phyloP scores from a whole-genome alignment of 345 rosid species.

The Isatis tinctoria region DNA sequence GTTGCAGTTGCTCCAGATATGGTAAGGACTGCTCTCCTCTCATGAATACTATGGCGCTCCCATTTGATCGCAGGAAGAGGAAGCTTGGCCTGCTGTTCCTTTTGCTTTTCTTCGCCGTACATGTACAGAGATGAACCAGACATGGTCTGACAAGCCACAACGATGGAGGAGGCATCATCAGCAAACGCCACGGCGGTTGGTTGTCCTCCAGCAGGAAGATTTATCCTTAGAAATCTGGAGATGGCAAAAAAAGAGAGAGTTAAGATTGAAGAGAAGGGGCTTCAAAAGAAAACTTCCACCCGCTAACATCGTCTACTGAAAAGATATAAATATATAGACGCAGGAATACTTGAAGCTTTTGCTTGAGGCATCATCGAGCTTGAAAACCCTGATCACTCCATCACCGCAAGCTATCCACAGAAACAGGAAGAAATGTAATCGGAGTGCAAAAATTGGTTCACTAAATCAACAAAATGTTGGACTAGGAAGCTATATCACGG shows the following conservation, averaged over 20 bases:
- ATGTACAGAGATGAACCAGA: slow-evolving; percentile 71
- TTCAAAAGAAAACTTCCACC: not conserved
- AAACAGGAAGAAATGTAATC: slow-evolving; percentile 15
- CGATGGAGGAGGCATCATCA: slow-evolving; percentile 74
- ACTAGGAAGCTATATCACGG: not conserved
- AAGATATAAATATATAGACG: not conserved
- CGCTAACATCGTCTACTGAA: not conserved
- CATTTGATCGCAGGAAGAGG: slow-evolving; percentile 87
- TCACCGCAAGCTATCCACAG: slow-evolving; percentile 75
- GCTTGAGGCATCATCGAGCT: slow-evolving; percentile 89
- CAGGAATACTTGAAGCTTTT: slow-evolving; percentile 87
- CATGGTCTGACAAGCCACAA: slow-evolving; percentile 62
- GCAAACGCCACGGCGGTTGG: slow-evolving; percentile 73
- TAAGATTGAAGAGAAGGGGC: not conserved
- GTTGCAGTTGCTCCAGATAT: slow-evolving; percentile 70
- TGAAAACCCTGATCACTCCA: slow-evolving; percentile 81
- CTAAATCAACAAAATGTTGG: not conserved
- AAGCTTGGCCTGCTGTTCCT: slow-evolving; percentile 65
- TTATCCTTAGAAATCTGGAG: slow-evolving; percentile 72
- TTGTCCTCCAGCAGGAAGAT: slow-evolving; percentile 83
- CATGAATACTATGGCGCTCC: slow-evolving; percentile 80
- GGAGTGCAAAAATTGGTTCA: not conserved
- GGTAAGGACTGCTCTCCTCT: slow-evolving; percentile 51
- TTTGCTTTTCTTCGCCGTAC: slow-evolving; percentile 82
- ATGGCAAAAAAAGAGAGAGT: not conserved